Percentiles rank a stretch among this genome's conserved stretches.
These are phyloP conservation scores for Ophiocordyceps unilateralis DNA, from an alignment of 2,329 filamentous ascomycete genomes.

Conservation along the genomic window DNA sequence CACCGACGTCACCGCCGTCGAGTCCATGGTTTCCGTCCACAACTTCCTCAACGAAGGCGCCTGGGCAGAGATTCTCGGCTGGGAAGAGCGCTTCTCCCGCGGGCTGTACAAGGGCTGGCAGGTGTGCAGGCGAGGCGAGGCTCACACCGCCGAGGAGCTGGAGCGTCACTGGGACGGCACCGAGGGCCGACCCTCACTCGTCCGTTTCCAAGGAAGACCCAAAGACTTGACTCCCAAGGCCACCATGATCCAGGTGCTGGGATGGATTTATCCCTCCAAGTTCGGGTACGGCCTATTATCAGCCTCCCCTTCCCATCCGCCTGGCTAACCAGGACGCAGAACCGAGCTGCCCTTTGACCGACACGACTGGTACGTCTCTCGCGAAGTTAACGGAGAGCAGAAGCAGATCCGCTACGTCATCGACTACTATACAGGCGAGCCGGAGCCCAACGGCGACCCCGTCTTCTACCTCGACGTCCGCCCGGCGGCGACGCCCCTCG, in stretches of 20 bases:
- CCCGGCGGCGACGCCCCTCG: constrained; percentile 68
- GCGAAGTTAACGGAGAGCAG: constrained; percentile 47
- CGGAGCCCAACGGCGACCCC: constrained; percentile 71
- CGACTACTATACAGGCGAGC: constrained; percentile 80
- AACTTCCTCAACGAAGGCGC: constrained; percentile 97
- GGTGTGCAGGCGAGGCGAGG: constrained; percentile 57
- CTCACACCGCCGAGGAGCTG: constrained; percentile 29
- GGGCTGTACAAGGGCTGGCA: constrained; percentile 59
- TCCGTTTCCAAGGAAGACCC: constrained; percentile 79
- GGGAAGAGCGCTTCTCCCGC: constrained; percentile 71
- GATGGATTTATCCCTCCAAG: constrained; percentile 59
- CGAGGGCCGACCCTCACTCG: constrained; percentile 49
- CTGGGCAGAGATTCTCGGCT: constrained; percentile 86
- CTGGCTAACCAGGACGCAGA: constrained; percentile 20
- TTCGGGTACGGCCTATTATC: constrained; percentile 48
- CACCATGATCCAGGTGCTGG: constrained; percentile 63
- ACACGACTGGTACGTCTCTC: constrained; percentile 89
- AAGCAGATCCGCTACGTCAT: constrained; percentile 88
- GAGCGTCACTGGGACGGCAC: constrained; percentile 35
- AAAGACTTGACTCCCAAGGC: constrained; percentile 86
- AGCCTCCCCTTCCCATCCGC: too few species aligned
- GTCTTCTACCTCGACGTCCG: constrained; percentile 93
- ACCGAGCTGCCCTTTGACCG: constrained; percentile 83
- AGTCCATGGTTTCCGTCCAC: constrained; percentile 94
- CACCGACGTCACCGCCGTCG: constrained; percentile 81